A percentile compares a stretch with the other conserved stretches of the same genome.
These are phyloP conservation scores for Hygrophila difformis DNA, from an alignment of 257 asterid species.

Conservation along the genomic window DNA sequence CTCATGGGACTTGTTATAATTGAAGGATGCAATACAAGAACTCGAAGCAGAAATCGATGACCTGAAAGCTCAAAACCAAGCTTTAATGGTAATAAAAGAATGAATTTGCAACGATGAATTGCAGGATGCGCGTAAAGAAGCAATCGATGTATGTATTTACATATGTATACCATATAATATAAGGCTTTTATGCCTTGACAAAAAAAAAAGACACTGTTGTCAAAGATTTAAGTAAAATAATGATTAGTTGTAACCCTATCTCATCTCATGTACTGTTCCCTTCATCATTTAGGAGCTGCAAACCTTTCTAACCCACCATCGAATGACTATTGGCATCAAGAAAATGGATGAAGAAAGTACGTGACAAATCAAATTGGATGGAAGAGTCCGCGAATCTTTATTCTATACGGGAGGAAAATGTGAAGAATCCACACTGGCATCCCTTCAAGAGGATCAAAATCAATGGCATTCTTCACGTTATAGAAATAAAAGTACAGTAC, in stretches of 20 bases:
- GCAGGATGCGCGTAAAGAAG: slow-evolving; percentile 11
- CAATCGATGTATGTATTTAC: too few relatives aligned
- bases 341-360: not conserved
- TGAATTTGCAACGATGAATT: slow-evolving; percentile 1
- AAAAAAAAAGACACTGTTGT: too few relatives aligned
- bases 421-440: too few relatives aligned
- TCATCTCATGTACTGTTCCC: too few relatives aligned
- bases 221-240: not conserved
- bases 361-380: not conserved
- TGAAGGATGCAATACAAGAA: slow-evolving; percentile 1
- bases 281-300: slow-evolving; percentile 1
- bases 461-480: slow-evolving; percentile 10
- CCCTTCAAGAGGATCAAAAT: slow-evolving; percentile 6
- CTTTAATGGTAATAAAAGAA: slow-evolving; percentile 8
- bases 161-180: not conserved
- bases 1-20: not conserved
- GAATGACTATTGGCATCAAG: too few relatives aligned
- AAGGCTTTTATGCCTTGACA: too few relatives aligned
- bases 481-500: too few relatives aligned
- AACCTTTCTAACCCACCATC: slow-evolving; percentile 1
- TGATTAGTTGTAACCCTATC: not conserved
- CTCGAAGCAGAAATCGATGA: slow-evolving; percentile 9
- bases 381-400: slow-evolving; percentile 1
- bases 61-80: slow-evolving; percentile 6
- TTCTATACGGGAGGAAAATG: slow-evolving; percentile 4